Conservation (phyloP, 2,329 filamentous ascomycete species). For the Claviceps humidiphila region DNA sequence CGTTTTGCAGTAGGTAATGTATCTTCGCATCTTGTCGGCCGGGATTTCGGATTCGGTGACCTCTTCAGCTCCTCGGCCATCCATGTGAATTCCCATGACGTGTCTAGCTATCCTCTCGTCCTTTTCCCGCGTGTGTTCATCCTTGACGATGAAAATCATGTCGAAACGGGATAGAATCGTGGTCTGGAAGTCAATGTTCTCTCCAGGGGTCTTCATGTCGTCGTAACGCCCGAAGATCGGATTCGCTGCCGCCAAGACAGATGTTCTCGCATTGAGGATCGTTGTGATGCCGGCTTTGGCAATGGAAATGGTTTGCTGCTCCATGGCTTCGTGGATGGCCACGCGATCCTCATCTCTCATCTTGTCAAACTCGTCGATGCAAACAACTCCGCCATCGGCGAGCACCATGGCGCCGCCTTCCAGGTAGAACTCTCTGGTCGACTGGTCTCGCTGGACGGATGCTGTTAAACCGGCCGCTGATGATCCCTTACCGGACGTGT, state of each 20-base stretch:
- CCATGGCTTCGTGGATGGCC: constrained; percentile 98
- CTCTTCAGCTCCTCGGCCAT: constrained; percentile 69
- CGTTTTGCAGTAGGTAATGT: constrained; percentile 94
- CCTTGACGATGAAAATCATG: constrained; percentile 98
- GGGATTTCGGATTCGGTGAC: constrained; percentile 76
- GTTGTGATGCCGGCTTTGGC: constrained; percentile 98
- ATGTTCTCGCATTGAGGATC: constrained; percentile 90
- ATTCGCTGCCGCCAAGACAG: constrained; percentile 89
- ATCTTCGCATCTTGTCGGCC: constrained; percentile 93
- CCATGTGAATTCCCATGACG: constrained; percentile 97
- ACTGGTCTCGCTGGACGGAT: constrained; percentile 85
- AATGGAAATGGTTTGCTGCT: constrained; percentile 98
- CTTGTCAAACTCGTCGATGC: constrained; percentile 99
- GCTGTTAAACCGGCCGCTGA: constrained; percentile 95
- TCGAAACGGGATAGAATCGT: constrained; percentile 97
- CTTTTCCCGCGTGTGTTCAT: constrained; percentile 79
- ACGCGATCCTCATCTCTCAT: constrained; percentile 98
- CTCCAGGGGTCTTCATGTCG: constrained; percentile 91
- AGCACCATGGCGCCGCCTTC: constrained; percentile 98
- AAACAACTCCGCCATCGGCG: constrained; percentile 90
- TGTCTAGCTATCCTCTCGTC: constrained; percentile 92
- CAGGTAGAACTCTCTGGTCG: constrained; percentile 90
- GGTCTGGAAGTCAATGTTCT: constrained; percentile 99
- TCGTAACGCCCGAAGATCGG: constrained; percentile 97
- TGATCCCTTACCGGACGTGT: constrained; percentile 96